Conservation (phyloP, 164 flowering plant species). For the Pachysandra terminalis region DNA sequence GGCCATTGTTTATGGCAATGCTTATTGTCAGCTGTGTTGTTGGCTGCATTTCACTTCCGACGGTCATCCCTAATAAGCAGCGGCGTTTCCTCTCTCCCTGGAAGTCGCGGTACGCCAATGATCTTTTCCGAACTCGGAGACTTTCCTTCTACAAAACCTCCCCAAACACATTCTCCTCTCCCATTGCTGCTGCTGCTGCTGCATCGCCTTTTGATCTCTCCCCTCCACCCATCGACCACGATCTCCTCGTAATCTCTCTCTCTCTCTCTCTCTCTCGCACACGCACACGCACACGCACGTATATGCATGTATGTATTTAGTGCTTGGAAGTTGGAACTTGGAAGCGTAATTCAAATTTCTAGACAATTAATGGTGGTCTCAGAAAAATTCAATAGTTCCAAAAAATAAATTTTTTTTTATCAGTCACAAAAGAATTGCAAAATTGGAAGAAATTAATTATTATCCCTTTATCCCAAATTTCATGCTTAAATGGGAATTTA, state of each 20-base stretch:
- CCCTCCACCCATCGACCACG: conserved; percentile 73
- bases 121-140: neutral
- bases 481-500: no score
- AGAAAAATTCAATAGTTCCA: neutral
- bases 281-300: no score
- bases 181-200: neutral
- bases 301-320: neutral
- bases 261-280: neutral
- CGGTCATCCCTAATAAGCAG: neutral
- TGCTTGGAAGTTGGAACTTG: neutral
- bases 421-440: neutral
- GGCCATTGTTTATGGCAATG: no score
- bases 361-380: neutral
- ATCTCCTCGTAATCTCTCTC: conserved; percentile 35
- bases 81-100: neutral
- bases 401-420: no score
- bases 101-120: neutral
- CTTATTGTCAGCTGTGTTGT: neutral
- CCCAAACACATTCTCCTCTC: conserved; percentile 1
- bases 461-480: no score
- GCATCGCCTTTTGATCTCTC: conserved; percentile 52
- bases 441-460: no score
- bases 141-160: neutral
- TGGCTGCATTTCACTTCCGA: neutral
- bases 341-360: no score